Conservation (phyloP, 1,284 basidiomycete species). For the Leccinum holopus region DNA sequence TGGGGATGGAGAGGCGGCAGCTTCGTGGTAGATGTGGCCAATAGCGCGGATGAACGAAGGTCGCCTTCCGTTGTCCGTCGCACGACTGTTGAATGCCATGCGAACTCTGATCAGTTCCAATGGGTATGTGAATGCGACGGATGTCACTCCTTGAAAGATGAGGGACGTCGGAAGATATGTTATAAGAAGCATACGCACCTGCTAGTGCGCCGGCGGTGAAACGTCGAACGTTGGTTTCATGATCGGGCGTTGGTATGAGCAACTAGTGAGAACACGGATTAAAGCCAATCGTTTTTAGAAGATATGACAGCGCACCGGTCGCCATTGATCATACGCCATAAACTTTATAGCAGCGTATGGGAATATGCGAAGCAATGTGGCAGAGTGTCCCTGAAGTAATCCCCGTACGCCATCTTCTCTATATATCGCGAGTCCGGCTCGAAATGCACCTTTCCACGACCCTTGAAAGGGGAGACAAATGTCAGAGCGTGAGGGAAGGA, state of each 20-base stretch:
- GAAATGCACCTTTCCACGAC: slow-evolving; percentile 82
- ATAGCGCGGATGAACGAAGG: slow-evolving; percentile 66
- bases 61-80: slow-evolving; percentile 37
- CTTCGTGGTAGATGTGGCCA: slow-evolving; percentile 70
- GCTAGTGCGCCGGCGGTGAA: slow-evolving; percentile 89
- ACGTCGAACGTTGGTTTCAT: slow-evolving; percentile 80
- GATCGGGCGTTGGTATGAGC: slow-evolving; percentile 81
- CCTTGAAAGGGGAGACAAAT: slow-evolving; percentile 42
- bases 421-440: slow-evolving; percentile 83
- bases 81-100: slow-evolving; percentile 84
- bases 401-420: slow-evolving; percentile 71
- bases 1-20: slow-evolving; percentile 35
- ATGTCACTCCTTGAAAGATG: slow-evolving; percentile 67
- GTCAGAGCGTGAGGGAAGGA: slow-evolving; percentile 2
- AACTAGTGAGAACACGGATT: slow-evolving; percentile 35
- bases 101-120: slow-evolving; percentile 95
- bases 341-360: slow-evolving; percentile 97
- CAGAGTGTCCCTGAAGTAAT: slow-evolving; percentile 93
- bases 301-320: slow-evolving; percentile 62
- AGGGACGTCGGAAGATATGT: background rate
- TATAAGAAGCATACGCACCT: slow-evolving; percentile 45
- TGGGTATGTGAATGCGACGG: slow-evolving; percentile 92
- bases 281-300: background rate
- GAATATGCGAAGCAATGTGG: slow-evolving; percentile 83
- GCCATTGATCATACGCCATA: slow-evolving; percentile 88